These are phyloP conservation scores for Citrus medica DNA, from an alignment of 345 rosid genomes.

Conservation along the genomic window DNA sequence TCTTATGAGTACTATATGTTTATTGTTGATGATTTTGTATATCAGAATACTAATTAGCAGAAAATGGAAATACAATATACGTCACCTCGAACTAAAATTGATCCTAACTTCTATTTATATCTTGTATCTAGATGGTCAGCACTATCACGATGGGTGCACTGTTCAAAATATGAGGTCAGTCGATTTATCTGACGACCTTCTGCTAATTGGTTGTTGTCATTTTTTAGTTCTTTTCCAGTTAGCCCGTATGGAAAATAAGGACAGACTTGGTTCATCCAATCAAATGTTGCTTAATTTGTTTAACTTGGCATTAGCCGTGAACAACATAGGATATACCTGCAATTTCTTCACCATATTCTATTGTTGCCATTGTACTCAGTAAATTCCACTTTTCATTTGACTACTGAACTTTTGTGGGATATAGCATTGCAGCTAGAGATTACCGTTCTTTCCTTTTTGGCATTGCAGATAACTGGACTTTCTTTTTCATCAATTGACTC, in stretches of 20 bases:
- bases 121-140: conserved; percentile 48
- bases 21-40: background rate
- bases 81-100: conserved; percentile 1
- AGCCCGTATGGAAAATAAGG: background rate
- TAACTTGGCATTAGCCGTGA: background rate
- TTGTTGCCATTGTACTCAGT: background rate
- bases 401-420: background rate
- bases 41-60: background rate
- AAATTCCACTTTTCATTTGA: background rate
- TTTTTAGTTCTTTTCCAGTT: background rate
- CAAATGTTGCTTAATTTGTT: background rate
- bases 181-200: background rate
- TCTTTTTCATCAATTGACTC: conserved; percentile 59
- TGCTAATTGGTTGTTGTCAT: background rate
- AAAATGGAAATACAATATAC: background rate
- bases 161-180: conserved; percentile 73
- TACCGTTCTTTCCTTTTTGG: conserved; percentile 3
- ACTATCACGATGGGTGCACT: conserved; percentile 56
- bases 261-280: background rate
- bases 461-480: conserved; percentile 63
- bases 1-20: background rate
- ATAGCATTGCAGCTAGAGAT: background rate
- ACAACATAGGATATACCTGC: background rate
- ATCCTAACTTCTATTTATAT: conserved; percentile 11
- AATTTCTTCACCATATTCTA: background rate